phyloP scores from a whole-genome alignment of 768 basidiomycete genomes.

The Tulasnella sp. region DNA sequence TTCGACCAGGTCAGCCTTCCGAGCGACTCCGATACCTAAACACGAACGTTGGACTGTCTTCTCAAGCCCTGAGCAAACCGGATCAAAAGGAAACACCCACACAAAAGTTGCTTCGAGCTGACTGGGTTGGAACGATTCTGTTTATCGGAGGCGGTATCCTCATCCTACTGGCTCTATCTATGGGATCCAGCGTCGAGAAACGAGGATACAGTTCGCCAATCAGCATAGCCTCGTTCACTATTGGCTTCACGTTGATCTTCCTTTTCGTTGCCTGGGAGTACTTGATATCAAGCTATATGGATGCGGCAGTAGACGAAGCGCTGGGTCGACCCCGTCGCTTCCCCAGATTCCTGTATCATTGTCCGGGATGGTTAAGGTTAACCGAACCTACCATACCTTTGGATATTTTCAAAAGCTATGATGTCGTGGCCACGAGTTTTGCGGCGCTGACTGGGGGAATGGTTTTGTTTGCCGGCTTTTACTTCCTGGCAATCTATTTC shows the following conservation, averaged over 20 bases:
- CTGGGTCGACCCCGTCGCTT: neutral
- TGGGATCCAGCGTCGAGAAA: slow-evolving; percentile 44
- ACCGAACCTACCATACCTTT: slow-evolving; percentile 50
- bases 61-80: slow-evolving; percentile 7
- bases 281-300: slow-evolving; percentile 38
- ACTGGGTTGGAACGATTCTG: slow-evolving; percentile 49
- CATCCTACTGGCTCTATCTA: slow-evolving; percentile 50
- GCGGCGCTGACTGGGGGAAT: slow-evolving; percentile 46
- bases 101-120: slow-evolving; percentile 41
- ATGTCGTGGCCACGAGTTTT: slow-evolving; percentile 44
- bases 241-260: slow-evolving; percentile 46
- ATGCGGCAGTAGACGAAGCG: neutral
- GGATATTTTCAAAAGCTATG: slow-evolving; percentile 44
- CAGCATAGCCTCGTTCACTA: slow-evolving; percentile 48
- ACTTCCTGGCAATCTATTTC: slow-evolving; percentile 54
- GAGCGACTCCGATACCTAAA: slow-evolving; percentile 25
- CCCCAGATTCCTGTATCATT: neutral
- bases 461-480: slow-evolving; percentile 50
- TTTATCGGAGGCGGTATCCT: slow-evolving; percentile 48
- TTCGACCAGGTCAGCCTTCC: slow-evolving; percentile 24
- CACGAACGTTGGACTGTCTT: slow-evolving; percentile 18
- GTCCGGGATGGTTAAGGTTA: slow-evolving; percentile 20
- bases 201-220: slow-evolving; percentile 43
- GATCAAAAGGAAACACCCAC: slow-evolving; percentile 5
- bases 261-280: slow-evolving; percentile 47